A percentile compares a stretch with the other conserved stretches of the same genome.
These are phyloP conservation scores for Akanthomyces muscarius DNA, from an alignment of 2,329 filamentous ascomycete species.

Conservation along the genomic window DNA sequence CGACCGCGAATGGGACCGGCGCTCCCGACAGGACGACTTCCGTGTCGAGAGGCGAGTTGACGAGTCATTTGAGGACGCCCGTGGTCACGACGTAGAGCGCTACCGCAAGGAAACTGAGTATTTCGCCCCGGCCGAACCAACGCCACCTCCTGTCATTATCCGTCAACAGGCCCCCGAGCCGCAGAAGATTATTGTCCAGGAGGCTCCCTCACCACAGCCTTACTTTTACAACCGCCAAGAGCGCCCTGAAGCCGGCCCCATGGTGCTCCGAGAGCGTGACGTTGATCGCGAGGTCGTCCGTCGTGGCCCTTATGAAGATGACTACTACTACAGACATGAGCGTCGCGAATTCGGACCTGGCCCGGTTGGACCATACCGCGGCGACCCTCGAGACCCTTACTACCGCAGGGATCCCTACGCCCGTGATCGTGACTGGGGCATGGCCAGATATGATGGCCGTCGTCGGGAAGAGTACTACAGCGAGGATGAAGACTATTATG, in stretches of 20 bases:
- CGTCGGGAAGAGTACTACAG: constrained; percentile 41
- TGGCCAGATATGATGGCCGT: constrained; percentile 37
- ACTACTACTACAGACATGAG: constrained; percentile 50
- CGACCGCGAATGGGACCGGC: constrained; percentile 44
- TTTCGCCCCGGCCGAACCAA: constrained; percentile 49
- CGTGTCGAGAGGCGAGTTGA: constrained; percentile 52
- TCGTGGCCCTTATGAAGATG: constrained; percentile 38
- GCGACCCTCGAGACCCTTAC: constrained; percentile 25
- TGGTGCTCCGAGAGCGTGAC: constrained; percentile 42
- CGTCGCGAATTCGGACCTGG: constrained; percentile 33
- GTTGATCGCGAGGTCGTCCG: constrained; percentile 33
- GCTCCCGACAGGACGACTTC: constrained; percentile 40
- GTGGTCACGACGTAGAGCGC: constrained; percentile 50
- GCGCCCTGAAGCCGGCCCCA: constrained; percentile 41
- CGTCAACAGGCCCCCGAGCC: constrained; percentile 51
- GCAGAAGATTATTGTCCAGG: constrained; percentile 58
- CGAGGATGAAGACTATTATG: constrained; percentile 49
- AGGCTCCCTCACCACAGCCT: constrained; percentile 50
- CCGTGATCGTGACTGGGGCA: constrained; percentile 33
- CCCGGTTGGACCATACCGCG: constrained; percentile 33
- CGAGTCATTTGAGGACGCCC: constrained; percentile 44
- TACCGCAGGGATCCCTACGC: constrained; percentile 26
- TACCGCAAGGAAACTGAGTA: constrained; percentile 62
- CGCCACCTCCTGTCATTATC: constrained; percentile 51
- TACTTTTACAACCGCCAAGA: constrained; percentile 45